phyloP scores from a whole-genome alignment of 495 filamentous ascomycete species.

The Penicillium antarcticum region DNA sequence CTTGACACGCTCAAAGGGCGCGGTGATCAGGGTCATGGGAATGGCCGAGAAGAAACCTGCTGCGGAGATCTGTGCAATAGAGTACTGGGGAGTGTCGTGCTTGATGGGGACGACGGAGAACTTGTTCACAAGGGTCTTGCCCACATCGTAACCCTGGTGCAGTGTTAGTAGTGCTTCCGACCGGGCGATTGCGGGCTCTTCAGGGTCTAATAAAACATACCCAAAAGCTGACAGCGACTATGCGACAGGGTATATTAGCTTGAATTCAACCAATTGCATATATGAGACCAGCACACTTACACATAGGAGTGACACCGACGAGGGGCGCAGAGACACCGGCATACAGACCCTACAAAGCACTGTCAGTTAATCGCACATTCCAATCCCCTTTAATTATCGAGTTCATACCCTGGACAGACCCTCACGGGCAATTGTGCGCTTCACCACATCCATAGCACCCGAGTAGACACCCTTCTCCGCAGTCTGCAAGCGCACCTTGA shows the following conservation, averaged over 20 bases:
- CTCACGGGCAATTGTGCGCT: conserved; percentile 82
- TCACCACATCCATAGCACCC: conserved; percentile 86
- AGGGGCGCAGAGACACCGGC: conserved; percentile 95
- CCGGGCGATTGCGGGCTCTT: neutral
- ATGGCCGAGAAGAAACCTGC: conserved; percentile 98
- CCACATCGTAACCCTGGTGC: conserved; percentile 80
- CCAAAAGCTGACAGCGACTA: conserved; percentile 98
- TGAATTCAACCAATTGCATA: neutral
- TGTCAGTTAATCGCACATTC: neutral
- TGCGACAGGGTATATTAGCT: conserved; percentile 3
- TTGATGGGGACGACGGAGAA: conserved; percentile 60
- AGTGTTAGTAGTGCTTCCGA: conserved; percentile 16
- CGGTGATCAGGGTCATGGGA: conserved; percentile 96
- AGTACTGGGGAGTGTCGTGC: conserved; percentile 60
- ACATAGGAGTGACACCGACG: conserved; percentile 97
- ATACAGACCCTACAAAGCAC: conserved; percentile 66
- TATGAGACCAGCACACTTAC: conserved; percentile 54
- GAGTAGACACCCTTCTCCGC: conserved; percentile 91
- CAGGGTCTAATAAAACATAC: conserved; percentile 21
- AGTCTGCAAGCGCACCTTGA: conserved; percentile 96
- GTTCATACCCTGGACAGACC: conserved; percentile 61
- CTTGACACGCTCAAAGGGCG: conserved; percentile 97
- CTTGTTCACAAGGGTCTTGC: conserved; percentile 77
- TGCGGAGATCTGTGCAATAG: conserved; percentile 81
- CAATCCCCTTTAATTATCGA: neutral